These are phyloP conservation scores for Sugiyamaella floridensis DNA, from an alignment of 805 yeast genomes.

Conservation along the genomic window DNA sequence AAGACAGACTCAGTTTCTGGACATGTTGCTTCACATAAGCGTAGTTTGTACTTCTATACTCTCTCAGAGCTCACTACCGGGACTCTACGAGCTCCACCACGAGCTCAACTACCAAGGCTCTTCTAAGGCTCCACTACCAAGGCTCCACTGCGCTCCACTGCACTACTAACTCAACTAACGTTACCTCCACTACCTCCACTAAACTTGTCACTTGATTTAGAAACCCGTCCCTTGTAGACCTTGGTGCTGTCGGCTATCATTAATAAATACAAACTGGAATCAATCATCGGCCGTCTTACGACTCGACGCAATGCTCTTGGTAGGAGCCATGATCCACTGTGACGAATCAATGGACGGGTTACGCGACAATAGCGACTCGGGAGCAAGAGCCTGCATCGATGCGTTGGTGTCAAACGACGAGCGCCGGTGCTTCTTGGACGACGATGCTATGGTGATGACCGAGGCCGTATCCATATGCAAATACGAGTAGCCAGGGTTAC, in stretches of 20 bases:
- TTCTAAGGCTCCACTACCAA: too few relatives aligned
- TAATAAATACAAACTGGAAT: background rate
- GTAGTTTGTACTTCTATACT: too few relatives aligned
- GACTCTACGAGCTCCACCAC: too few relatives aligned
- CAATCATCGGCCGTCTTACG: background rate
- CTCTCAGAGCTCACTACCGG: too few relatives aligned
- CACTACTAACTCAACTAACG: too few relatives aligned
- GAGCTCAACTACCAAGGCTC: too few relatives aligned
- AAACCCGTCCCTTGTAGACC: background rate
- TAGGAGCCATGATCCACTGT: constrained; percentile 4
- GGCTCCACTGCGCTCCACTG: too few relatives aligned
- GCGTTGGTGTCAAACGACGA: constrained; percentile 34
- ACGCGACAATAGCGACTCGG: constrained; percentile 25
- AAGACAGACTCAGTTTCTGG: background rate
- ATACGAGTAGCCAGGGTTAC: constrained; percentile 1
- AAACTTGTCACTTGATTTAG: too few relatives aligned
- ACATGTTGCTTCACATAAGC: background rate
- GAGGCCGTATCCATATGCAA: constrained; percentile 28
- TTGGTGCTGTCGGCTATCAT: background rate
- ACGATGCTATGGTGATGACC: constrained; percentile 33
- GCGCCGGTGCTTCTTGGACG: constrained; percentile 29
- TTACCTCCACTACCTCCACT: too few relatives aligned
- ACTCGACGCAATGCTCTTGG: constrained; percentile 9
- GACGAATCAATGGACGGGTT: constrained; percentile 16
- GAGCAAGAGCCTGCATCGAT: constrained; percentile 31